Base-by-base conservation (phyloP, 2,329 filamentous ascomycete genomes). In the Cadophora sp. region DNA sequence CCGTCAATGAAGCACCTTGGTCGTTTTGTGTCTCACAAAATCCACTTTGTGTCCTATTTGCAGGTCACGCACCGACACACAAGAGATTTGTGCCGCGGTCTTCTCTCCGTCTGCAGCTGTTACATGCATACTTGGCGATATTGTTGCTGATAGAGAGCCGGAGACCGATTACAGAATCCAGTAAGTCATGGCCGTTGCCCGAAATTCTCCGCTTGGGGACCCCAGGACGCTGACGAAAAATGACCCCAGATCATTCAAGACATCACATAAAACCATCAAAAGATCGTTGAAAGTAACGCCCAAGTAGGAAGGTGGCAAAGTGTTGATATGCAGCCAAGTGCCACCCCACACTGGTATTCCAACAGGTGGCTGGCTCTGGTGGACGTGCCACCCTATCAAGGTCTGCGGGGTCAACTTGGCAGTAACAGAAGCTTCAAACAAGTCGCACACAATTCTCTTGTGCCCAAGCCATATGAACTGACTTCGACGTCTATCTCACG, bases 381-480 rank as follows among this genome's bases (percentile, higher is more conserved):
- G 48, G 48, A 16, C 48, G 48, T 16, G 48, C 48, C 48, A 16
- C 48, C 48, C 48, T 51, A 51, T 51, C 48, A 51, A 18, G 13
- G 22, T 51, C 48, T 36, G 51, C 51, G 51, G 56, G 56, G 56
- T 59, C 41, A 45, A 43, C 41, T 59, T 43, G 56, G 36, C 41
- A 59, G 41, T 43, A 11, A 39, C 36, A 59, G 41, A 59, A 43
- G 20, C 56, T 59, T 59, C 56, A 59, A 43, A 59, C 51, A 59
- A 59, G 56, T 59, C 56, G 56, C 56, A 59, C 56, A 59, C 36
- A 30, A 4, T 43, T 43, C 9, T 45, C n/a, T 22, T 59, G n/a
- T 16, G 24, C 22, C 4, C 22, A 51, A 30, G 24, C 8, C 48
- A 8, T 56, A 39, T 27, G 39, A 27, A 24, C 27, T 61, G 59